Evolutionary conservation across 495 filamentous ascomycete species (phyloP).

Genomic region (Aspergillus incahuasiensis): DNA sequence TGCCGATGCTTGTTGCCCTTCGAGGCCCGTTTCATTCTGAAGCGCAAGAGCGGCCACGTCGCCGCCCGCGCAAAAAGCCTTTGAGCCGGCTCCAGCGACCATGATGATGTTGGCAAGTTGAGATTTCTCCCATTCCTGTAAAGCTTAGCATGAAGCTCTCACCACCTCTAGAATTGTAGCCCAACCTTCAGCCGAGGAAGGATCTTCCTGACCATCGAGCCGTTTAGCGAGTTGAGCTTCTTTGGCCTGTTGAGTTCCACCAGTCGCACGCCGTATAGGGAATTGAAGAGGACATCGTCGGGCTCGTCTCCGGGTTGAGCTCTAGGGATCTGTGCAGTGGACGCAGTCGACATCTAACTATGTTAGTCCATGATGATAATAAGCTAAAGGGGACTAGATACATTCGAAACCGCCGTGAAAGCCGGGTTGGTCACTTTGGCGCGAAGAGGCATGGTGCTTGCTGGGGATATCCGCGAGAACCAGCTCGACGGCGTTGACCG

Average conservation of each 20-base stretch:
- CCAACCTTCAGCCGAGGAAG: slow-evolving; percentile 67
- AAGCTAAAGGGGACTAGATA: neutral
- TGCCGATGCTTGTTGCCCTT: slow-evolving; percentile 63
- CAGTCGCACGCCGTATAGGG: slow-evolving; percentile 80
- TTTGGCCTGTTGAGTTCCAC: slow-evolving; percentile 90
- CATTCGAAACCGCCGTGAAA: slow-evolving; percentile 43
- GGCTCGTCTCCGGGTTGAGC: slow-evolving; percentile 60
- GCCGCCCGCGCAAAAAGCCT: slow-evolving; percentile 89
- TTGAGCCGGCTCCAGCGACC: slow-evolving; percentile 79
- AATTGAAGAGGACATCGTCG: slow-evolving; percentile 88
- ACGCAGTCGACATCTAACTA: slow-evolving; percentile 53
- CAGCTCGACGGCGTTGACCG: slow-evolving; percentile 49
- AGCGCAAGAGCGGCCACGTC: slow-evolving; percentile 75
- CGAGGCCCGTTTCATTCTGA: slow-evolving; percentile 60
- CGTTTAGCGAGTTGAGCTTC: slow-evolving; percentile 86
- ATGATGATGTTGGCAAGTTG: slow-evolving; percentile 88
- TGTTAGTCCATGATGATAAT: neutral
- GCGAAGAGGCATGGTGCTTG: slow-evolving; percentile 73
- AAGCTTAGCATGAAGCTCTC: slow-evolving; percentile 14
- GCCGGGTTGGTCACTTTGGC: slow-evolving; percentile 72
- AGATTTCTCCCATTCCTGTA: slow-evolving; percentile 86
- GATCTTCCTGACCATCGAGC: slow-evolving; percentile 92
- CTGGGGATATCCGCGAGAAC: slow-evolving; percentile 46
- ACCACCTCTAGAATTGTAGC: neutral
- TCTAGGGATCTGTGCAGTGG: slow-evolving; percentile 39